Evolutionary conservation across 192 early-diverging fungal species (phyloP).

Genomic region (Coemansia sp.): DNA sequence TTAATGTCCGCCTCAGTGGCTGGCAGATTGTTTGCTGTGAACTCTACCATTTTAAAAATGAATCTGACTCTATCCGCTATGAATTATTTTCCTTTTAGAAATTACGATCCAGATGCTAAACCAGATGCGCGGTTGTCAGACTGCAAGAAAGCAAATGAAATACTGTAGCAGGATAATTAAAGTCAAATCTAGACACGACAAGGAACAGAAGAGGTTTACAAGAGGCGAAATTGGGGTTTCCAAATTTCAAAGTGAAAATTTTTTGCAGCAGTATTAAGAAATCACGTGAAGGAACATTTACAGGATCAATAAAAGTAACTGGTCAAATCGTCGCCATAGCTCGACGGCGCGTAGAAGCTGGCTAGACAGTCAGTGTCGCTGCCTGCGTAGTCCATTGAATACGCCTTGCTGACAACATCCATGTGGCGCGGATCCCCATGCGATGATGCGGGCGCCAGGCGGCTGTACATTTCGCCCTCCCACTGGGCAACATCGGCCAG

Average conservation of each 20-base stretch:
- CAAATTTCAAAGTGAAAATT: slow-evolving; percentile 6
- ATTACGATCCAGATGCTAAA: too few species aligned
- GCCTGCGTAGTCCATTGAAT: slow-evolving; percentile 11
- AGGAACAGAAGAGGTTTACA: background rate
- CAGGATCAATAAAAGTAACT: slow-evolving; percentile 30
- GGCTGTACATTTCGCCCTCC: slow-evolving; percentile 43
- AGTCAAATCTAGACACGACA: background rate
- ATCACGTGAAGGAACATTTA: background rate
- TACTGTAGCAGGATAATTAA: background rate
- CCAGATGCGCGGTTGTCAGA: too few species aligned
- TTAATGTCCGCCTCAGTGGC: slow-evolving; percentile 79
- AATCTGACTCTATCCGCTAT: background rate
- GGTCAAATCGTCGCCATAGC: slow-evolving; percentile 26
- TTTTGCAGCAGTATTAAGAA: background rate
- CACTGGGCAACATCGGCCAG: slow-evolving; percentile 22
- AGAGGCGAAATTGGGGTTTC: too few species aligned
- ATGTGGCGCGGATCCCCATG: slow-evolving; percentile 20
- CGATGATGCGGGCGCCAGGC: slow-evolving; percentile 10
- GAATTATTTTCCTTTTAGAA: too few species aligned
- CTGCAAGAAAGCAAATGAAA: too few species aligned
- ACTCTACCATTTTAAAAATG: slow-evolving; percentile 37
- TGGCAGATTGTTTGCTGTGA: slow-evolving; percentile 64
- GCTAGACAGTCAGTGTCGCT: slow-evolving; percentile 13
- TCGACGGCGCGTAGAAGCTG: slow-evolving; percentile 24
- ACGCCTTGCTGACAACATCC: slow-evolving; percentile 22